Conservation (phyloP, 1,284 basidiomycete species). For the Apiotrichum gracile region DNA sequence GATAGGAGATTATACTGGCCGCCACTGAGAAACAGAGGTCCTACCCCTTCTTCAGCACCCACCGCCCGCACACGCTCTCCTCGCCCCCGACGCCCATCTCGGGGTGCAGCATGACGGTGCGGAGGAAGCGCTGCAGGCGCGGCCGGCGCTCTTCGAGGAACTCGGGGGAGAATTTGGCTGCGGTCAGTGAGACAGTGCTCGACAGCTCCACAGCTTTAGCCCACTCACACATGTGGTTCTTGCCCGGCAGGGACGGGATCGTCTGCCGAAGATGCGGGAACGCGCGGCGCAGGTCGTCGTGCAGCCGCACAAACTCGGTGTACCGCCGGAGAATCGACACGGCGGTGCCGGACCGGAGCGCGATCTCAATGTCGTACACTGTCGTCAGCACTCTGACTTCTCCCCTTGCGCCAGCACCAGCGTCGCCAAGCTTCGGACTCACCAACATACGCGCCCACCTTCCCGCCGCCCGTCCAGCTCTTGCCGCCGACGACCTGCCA, state of each 20-base stretch:
- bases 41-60: conserved; percentile 21
- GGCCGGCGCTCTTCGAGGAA: conserved; percentile 38
- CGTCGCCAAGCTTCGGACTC: conserved; percentile 7
- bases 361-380: conserved; percentile 44
- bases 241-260: conserved; percentile 38
- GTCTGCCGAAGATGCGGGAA: conserved; percentile 30
- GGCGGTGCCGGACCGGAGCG: conserved; percentile 25
- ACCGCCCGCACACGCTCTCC: conserved; percentile 25
- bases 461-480: conserved; percentile 27
- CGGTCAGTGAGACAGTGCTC: not conserved
- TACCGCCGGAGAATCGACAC: conserved; percentile 36
- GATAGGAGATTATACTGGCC: too few species aligned
- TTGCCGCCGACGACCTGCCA: conserved; percentile 41
- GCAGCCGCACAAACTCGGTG: conserved; percentile 38
- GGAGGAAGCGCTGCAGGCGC: conserved; percentile 37
- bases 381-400: not conserved
- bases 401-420: not conserved
- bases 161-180: conserved; percentile 38
- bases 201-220: not conserved
- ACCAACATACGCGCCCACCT: conserved; percentile 44
- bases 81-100: conserved; percentile 39
- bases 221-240: conserved; percentile 39
- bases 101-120: conserved; percentile 39
- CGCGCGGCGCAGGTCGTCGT: conserved; percentile 17
- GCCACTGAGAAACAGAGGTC: too few species aligned